These are phyloP conservation scores for Lasiosphaeria hispida DNA, from an alignment of 495 filamentous ascomycete species.

Conservation along the genomic window DNA sequence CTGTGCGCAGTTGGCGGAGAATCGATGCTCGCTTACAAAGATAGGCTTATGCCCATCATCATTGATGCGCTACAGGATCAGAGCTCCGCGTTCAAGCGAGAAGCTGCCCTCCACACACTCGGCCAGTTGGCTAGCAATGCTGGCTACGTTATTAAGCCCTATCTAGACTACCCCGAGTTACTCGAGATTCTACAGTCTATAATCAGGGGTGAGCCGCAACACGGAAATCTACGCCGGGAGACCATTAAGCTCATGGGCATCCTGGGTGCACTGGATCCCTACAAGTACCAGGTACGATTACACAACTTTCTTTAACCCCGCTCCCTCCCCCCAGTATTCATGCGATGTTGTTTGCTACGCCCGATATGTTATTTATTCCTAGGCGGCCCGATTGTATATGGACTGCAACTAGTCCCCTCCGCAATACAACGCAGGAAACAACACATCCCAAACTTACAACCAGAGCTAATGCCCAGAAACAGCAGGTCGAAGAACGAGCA, in stretches of 20 bases:
- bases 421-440: no score
- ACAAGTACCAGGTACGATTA: slow-evolving; percentile 76
- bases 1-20: slow-evolving; percentile 88
- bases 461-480: slow-evolving; percentile 34
- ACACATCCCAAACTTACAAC: no score
- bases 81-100: slow-evolving; percentile 80
- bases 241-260: slow-evolving; percentile 96
- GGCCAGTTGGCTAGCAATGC: slow-evolving; percentile 91
- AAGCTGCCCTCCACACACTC: slow-evolving; percentile 85
- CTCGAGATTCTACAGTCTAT: slow-evolving; percentile 90
- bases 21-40: slow-evolving; percentile 84
- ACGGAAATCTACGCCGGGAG: slow-evolving; percentile 77
- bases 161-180: slow-evolving; percentile 88
- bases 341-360: no score
- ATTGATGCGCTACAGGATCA: slow-evolving; percentile 90
- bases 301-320: slow-evolving; percentile 17
- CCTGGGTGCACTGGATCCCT: slow-evolving; percentile 92
- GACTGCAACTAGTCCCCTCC: no score
- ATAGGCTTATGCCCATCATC: slow-evolving; percentile 89
- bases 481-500: slow-evolving; percentile 59
- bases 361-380: no score
- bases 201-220: slow-evolving; percentile 81
- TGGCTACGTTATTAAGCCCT: slow-evolving; percentile 97
- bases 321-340: no score
- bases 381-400: no score